Evolutionary conservation across 1,284 basidiomycete genomes (phyloP), one percentile per base, ranked within the genome.

Genomic region (Serendipita sp.): DNA sequence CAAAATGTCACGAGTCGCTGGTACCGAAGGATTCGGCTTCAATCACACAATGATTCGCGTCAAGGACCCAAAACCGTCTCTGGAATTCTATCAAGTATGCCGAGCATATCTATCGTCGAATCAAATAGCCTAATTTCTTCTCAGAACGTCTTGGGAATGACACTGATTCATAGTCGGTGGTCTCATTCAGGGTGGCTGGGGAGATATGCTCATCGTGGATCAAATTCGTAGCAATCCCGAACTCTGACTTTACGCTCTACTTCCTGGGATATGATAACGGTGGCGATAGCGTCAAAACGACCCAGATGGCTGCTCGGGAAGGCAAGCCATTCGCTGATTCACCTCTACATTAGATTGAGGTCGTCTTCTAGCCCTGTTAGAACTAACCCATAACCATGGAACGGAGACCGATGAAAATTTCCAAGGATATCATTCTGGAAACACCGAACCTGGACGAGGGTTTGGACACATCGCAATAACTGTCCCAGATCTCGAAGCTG

Each of bases 1-100:
- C 53, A 58, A 26, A 58, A 58, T 58, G 53, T 35, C 53, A 5
- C 53, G 32, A 32, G 26, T n/a, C 53, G 53, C 53, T 30, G 53
- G 32, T 5, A 58, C 53, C 17, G 26, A 58, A 10, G 53, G 53
- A 58, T 58, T 30, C 32, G 34, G 4, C 29, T 88, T 91, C 75
- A 91, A 93, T 72, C 91, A 94, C 75, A 91, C 88, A 35, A 93
- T 92, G 90, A 74, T 93, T 70, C 83, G 93, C 67, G 80, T 95
- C 72, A 93, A 88, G 77, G 92, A 96, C 73, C 88, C 91, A 15
- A 84, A 93, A 69, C 77, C 74, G 45, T 91, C 90, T 26, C 68
- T 91, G 67, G 75, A 77, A 45, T 93, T 91, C 73, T 93, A 92
- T 75, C 79, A 81, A 63, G 80, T 88, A 60, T 85, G 76, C 44